Base-by-base conservation (phyloP, 2,329 filamentous ascomycete genomes). In the Penicillium sp. region DNA sequence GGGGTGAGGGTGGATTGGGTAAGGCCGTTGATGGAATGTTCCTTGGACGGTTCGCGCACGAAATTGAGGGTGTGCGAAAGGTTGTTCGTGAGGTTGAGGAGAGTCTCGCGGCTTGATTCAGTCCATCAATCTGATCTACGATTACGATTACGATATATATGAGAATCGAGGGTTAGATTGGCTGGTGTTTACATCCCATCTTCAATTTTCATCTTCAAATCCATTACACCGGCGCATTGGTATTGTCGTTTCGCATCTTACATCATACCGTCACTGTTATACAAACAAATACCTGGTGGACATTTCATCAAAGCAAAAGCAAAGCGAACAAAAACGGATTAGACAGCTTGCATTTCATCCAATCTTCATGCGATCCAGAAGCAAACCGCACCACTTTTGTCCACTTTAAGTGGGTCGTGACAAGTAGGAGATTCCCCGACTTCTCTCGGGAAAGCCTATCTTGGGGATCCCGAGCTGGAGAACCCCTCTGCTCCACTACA, bases 1-100 rank as follows among this genome's bases (percentile, higher is more conserved):
- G 89, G 72, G 68, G 73, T 27, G 53, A 53, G 6, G 70, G 73
- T 7, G 73, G 81, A 63, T 77, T 95, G 59, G 85, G 83, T 54
- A 81, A 84, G 24, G 87, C 85, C 0, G 85, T 93, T 13, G 91
- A 96, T 75, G 91, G 90, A 0, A 77, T 95, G 73, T 95, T 95
- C 67, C 71, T 96, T 55, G 91, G 91, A 0, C 78, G 91, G 27
- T 96, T 95, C 72, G 91, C 86, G 13, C 91, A 96, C 75, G 86
- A 93, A 68, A 82, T 90, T 9, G 82, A 83, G 35, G 87, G 87
- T 52, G 86, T 96, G 63, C 81, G 84, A n/a, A 22, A 47, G 27
- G 26, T 47, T 29, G 45, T 29, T 3, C 24, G n/a, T 11, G 45
- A 47, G 7, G 45, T 47, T 6, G 26, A 47, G 45, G 45, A 47